Conservation (phyloP, 129 eudicot genomes). For the Deinandra increscens region DNA sequence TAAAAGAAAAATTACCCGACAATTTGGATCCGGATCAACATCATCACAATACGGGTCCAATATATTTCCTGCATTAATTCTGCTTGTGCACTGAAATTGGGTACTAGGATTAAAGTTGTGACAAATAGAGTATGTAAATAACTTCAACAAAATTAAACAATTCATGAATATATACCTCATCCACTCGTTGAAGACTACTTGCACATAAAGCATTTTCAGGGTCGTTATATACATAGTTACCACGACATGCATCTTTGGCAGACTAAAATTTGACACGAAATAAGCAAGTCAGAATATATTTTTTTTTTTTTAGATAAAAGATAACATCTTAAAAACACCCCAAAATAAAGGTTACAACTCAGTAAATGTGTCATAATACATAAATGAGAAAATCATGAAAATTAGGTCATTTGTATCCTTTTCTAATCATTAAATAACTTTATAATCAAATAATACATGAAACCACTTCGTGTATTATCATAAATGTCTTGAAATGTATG, state of each 20-base stretch:
- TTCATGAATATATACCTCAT: constrained; percentile 31
- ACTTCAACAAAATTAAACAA: neutral
- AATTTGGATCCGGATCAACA: constrained; percentile 24
- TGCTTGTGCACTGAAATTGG: constrained; percentile 26
- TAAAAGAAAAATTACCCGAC: constrained; percentile 25
- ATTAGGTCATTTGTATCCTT: too few species aligned
- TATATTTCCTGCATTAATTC: constrained; percentile 24
- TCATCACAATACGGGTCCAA: constrained; percentile 28
- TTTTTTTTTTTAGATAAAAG: too few species aligned
- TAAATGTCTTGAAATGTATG: too few species aligned
- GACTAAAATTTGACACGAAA: constrained; percentile 17
- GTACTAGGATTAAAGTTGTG: neutral
- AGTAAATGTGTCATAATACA: too few species aligned
- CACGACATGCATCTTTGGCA: constrained; percentile 27
- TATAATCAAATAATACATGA: too few species aligned
- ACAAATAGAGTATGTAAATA: neutral
- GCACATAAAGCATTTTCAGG: constrained; percentile 14
- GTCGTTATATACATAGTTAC: constrained; percentile 32
- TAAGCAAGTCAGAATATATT: neutral
- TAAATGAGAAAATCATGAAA: too few species aligned
- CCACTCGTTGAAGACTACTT: constrained; percentile 27
- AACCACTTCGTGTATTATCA: too few species aligned
- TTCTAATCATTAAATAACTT: too few species aligned
- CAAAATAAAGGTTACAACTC: too few species aligned
- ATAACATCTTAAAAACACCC: too few species aligned